Conservation (phyloP, 2,329 filamentous ascomycete genomes). For the Xylariomycetidae sp. region DNA sequence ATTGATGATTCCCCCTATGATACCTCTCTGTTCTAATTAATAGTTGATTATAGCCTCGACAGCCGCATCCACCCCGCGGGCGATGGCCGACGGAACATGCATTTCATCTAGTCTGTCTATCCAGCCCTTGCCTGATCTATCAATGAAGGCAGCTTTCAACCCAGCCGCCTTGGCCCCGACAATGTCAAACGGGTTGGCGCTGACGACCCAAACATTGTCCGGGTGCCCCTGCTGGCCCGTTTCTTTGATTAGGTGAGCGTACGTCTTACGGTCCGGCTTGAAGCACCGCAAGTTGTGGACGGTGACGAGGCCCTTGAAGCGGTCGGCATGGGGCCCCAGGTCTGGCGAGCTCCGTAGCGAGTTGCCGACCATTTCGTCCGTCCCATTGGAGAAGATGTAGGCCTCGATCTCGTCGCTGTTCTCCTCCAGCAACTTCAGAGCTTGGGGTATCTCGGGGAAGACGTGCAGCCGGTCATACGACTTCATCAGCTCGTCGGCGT, state of each 20-base stretch:
- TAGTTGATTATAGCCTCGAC: slow-evolving; percentile 31
- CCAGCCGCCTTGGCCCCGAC: slow-evolving; percentile 57
- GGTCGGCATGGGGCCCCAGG: slow-evolving; percentile 38
- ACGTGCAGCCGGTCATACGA: slow-evolving; percentile 58
- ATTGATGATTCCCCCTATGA: too few species aligned
- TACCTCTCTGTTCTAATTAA: neutral
- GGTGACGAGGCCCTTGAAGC: slow-evolving; percentile 48
- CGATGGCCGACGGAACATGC: slow-evolving; percentile 46
- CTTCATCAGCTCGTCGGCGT: slow-evolving; percentile 49
- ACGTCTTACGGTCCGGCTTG: slow-evolving; percentile 60
- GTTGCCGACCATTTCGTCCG: slow-evolving; percentile 52
- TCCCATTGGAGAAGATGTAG: slow-evolving; percentile 68
- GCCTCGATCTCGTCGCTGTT: slow-evolving; percentile 35
- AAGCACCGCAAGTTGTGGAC: slow-evolving; percentile 55
- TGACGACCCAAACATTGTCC: slow-evolving; percentile 60
- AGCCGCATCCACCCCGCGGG: slow-evolving; percentile 51
- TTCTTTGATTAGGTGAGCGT: slow-evolving; percentile 50
- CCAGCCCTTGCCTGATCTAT: slow-evolving; percentile 58
- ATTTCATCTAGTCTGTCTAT: slow-evolving; percentile 50
- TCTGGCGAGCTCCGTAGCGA: slow-evolving; percentile 53
- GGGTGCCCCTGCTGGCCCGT: slow-evolving; percentile 40
- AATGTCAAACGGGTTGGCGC: slow-evolving; percentile 68
- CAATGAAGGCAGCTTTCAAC: slow-evolving; percentile 61
- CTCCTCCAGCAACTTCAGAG: slow-evolving; percentile 41
- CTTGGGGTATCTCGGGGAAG: slow-evolving; percentile 57